Base-by-base conservation (phyloP, 495 filamentous ascomycete species). In the Lichenothelia convexa region DNA sequence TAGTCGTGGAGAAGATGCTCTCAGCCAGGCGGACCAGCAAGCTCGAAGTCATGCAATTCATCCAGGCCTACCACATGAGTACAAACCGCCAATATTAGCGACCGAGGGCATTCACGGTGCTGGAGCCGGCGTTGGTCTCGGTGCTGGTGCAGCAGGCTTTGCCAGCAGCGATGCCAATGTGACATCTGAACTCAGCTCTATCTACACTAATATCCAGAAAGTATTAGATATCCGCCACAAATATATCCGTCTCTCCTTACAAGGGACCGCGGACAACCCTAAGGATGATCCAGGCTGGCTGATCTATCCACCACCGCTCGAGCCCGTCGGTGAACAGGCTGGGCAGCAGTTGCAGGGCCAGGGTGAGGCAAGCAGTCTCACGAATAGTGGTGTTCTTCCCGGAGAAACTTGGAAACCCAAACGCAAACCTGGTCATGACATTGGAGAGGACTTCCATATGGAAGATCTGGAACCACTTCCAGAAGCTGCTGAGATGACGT, bases 391-490 rank as follows among this genome's bases (percentile, higher is more conserved):
- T n/a, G 49, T 70, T 12, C 42, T 76, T 11, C 45, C 47, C n/a
- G 29, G 36, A 42, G 35, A 39, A 12, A 41, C 45, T 23, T 29
- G 45, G 1, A 57, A 54, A 30, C 55, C 58, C 16, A 48, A 57
- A 13, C 45, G 89, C 38, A 97, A 97, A 51, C 77, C 80, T 41
- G 91, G 91, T 4, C 69, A 89, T 43, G 70, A 93, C 43, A 83
- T 94, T 45, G 89, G 89, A 5, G 80, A 78, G 51, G 84, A 91
- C 54, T 97, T 97, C 45, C 66, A 82, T 46, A 67, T 95, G 49
- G 65, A 71, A 1, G 80, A 93, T 40, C 47, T 80, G 27, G 42
- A 70, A 20, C 84, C 85, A 7, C 52, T 92, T 5, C 83, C 89
- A 2, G 64, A 56, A 7, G 44, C 63, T 31, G 75, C 76, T 22